Evolutionary conservation across 108 stramenopile species (phyloP).

Genomic region (Cyclostephanos tholiformis): DNA sequence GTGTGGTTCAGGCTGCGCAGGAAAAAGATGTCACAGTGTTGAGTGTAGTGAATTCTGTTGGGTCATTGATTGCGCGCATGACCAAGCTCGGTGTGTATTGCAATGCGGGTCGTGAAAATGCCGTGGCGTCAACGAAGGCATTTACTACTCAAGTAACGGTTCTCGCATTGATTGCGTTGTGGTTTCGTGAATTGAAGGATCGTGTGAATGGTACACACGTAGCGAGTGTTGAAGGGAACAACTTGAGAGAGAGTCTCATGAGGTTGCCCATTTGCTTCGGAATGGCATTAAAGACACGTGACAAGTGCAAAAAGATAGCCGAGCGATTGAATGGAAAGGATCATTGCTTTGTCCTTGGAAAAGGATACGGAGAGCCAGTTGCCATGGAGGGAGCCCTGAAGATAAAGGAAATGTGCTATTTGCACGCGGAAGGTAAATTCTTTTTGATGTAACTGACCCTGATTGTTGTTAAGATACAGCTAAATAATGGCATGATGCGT

Average conservation of each 20-base stretch:
- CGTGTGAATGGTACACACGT: conserved; percentile 57
- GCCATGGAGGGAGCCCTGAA: conserved; percentile 97
- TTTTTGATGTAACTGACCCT: neutral
- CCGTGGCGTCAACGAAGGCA: conserved; percentile 99
- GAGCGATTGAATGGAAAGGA: conserved; percentile 83
- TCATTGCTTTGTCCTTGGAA: conserved; percentile 95
- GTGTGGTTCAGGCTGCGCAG: conserved; percentile 85
- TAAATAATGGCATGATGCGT: neutral
- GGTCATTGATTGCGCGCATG: conserved; percentile 94
- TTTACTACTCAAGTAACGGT: conserved; percentile 99
- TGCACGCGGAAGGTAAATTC: conserved; percentile 92
- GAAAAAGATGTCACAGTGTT: conserved; percentile 83
- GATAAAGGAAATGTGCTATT: conserved; percentile 98
- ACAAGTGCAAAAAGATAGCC: conserved; percentile 86
- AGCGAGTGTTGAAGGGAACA: conserved; percentile 57
- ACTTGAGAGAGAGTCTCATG: conserved; percentile 91
- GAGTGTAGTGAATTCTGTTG: conserved; percentile 97
- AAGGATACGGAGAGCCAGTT: conserved; percentile 93
- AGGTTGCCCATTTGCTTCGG: conserved; percentile 96
- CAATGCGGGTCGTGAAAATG: conserved; percentile 99
- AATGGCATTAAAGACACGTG: conserved; percentile 92
- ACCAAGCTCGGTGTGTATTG: conserved; percentile 98
- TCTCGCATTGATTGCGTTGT: conserved; percentile 91
- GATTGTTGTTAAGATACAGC: neutral
- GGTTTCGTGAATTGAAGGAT: conserved; percentile 89